Evolutionary conservation across 2,329 filamentous ascomycete species (phyloP).

Genomic region (Colletotrichum sp.): DNA sequence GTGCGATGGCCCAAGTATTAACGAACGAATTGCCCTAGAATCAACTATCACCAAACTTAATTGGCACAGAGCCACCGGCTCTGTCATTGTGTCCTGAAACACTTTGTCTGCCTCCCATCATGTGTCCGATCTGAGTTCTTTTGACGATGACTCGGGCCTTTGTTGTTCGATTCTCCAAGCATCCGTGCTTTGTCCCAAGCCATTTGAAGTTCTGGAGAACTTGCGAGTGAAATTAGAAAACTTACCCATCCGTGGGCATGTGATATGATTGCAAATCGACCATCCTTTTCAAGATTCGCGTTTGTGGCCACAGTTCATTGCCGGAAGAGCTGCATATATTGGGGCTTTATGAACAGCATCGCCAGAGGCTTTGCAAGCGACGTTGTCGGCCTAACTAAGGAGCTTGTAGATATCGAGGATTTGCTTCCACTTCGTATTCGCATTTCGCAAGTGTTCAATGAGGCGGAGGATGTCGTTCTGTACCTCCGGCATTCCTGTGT

Average conservation of each 20-base stretch:
- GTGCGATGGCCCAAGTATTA: neutral
- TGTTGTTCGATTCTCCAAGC: neutral
- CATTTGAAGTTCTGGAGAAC: neutral
- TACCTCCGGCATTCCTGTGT: too few relatives aligned
- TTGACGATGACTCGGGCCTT: neutral
- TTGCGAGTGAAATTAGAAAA: neutral
- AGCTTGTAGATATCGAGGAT: too few relatives aligned
- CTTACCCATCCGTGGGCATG: neutral
- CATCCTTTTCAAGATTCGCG: fast-evolving
- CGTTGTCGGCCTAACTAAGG: too few relatives aligned
- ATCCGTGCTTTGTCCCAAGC: neutral
- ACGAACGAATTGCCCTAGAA: neutral
- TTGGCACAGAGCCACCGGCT: neutral
- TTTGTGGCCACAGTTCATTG: fast-evolving
- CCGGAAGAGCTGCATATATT: neutral
- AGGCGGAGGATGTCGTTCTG: too few relatives aligned
- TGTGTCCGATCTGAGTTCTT: neutral
- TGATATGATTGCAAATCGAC: neutral
- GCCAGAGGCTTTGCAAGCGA: too few relatives aligned
- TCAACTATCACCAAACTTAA: neutral
- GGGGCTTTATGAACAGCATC: too few relatives aligned
- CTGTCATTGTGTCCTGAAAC: fast-evolving
- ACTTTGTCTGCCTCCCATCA: fast-evolving
- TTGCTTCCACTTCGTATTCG: too few relatives aligned
- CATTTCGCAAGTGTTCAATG: too few relatives aligned